A percentile compares a stretch with the other conserved stretches of the same genome.
Evolutionary conservation across 2,329 filamentous ascomycete species (phyloP).

Genomic region (Venturia asperata): DNA sequence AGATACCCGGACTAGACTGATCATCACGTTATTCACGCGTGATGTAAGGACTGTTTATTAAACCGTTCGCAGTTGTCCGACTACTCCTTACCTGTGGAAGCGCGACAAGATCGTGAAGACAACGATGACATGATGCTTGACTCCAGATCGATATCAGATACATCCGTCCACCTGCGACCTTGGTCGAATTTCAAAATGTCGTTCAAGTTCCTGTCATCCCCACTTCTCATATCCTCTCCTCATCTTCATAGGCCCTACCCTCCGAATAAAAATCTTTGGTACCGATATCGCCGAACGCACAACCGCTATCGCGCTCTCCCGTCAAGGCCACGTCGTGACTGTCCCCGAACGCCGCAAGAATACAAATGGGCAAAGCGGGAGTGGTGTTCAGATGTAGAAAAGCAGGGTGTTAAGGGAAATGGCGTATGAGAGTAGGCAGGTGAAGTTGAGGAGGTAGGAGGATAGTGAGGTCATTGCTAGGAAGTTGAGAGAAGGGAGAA

Average conservation of each 20-base stretch:
- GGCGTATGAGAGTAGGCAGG: constrained; percentile 7
- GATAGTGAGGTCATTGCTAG: not conserved
- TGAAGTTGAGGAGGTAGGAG: constrained; percentile 5
- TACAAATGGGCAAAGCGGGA: constrained; percentile 27
- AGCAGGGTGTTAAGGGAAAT: constrained; percentile 25
- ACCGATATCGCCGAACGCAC: constrained; percentile 28
- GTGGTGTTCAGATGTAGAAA: constrained; percentile 35
- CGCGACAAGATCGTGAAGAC: no score
- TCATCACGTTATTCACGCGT: no score
- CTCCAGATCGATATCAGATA: no score
- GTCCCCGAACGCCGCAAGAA: constrained; percentile 25
- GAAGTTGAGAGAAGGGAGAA: not conserved
- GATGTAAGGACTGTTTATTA: no score
- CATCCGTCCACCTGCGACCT: no score
- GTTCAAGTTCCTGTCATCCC: no score
- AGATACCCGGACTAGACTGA: no score
- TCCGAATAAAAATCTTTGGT: constrained; percentile 27
- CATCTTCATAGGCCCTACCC: not conserved
- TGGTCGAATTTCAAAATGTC: no score
- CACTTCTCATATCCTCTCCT: no score
- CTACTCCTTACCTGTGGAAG: no score
- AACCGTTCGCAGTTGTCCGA: no score
- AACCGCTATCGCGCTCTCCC: constrained; percentile 27
- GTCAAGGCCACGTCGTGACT: constrained; percentile 24
- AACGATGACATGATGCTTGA: no score